Conservation (phyloP, 1,284 basidiomycete species). For the Pisolithus thermaeus region DNA sequence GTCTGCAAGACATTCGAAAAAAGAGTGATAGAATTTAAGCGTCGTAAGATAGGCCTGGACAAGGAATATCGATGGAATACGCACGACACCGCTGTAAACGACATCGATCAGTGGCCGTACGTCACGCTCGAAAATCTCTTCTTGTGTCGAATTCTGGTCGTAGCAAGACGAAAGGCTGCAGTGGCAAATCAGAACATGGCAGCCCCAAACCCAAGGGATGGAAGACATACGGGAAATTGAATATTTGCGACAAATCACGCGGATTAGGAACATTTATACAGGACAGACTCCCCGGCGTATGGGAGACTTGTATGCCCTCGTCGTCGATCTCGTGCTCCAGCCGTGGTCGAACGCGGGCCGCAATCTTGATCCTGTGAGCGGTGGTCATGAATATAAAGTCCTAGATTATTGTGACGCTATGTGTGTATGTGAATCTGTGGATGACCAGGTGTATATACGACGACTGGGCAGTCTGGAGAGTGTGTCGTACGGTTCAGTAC, state of each 20-base stretch:
- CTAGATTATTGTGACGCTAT: neutral
- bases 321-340: slow-evolving; percentile 58
- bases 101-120: slow-evolving; percentile 65
- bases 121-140: slow-evolving; percentile 65
- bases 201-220: neutral
- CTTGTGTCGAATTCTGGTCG: slow-evolving; percentile 56
- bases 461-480: neutral
- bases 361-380: slow-evolving; percentile 42
- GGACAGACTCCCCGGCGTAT: slow-evolving; percentile 33
- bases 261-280: slow-evolving; percentile 62
- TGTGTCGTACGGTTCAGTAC: neutral
- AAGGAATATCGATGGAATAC: slow-evolving; percentile 18
- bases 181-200: neutral
- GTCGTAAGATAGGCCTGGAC: neutral
- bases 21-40: neutral
- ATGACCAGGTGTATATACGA: neutral
- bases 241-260: slow-evolving; percentile 54
- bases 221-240: slow-evolving; percentile 61
- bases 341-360: slow-evolving; percentile 60
- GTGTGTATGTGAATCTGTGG: neutral
- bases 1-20: slow-evolving; percentile 38
- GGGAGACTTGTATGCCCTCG: slow-evolving; percentile 49
- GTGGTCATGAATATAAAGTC: slow-evolving; percentile 11
- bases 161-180: slow-evolving; percentile 66
- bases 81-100: slow-evolving; percentile 63